Evolutionary conservation across 495 filamentous ascomycete species (phyloP).

Genomic region (Chaetomium tenue): DNA sequence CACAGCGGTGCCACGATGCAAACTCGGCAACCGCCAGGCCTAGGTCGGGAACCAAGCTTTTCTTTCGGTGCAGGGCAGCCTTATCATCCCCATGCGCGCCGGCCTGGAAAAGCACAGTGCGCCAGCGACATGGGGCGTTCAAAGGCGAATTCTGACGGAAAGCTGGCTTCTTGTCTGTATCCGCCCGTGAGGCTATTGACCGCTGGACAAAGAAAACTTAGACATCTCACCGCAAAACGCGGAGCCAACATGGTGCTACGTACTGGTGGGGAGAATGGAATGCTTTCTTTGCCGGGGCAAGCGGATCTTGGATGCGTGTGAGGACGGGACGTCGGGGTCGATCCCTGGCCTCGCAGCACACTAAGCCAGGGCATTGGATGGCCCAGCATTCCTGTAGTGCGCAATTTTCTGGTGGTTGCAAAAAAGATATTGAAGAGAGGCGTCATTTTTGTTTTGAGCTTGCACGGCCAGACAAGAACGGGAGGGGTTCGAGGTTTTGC

Average conservation of each 20-base stretch:
- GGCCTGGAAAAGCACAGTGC: conserved; percentile 7
- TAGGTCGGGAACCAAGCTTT: conserved; percentile 3
- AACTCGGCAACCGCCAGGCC: conserved; percentile 5
- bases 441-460: not conserved
- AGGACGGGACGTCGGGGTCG: not conserved
- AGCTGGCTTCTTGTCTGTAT: not conserved
- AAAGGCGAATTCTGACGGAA: not conserved
- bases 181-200: not conserved
- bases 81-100: conserved; percentile 1
- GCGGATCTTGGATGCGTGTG: not conserved
- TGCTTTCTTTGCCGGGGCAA: not conserved
- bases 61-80: not conserved
- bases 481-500: not conserved
- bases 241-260: not conserved
- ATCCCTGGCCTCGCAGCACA: conserved; percentile 3
- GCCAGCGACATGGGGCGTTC: not conserved
- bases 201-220: conserved; percentile 11
- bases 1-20: conserved; percentile 15
- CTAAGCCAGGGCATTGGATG: not conserved
- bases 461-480: not conserved
- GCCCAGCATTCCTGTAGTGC: not conserved
- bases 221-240: not conserved
- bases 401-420: not conserved
- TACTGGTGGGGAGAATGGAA: not conserved
- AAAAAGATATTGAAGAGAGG: not conserved